A percentile compares a stretch with the other conserved stretches of the same genome.
Evolutionary conservation across 805 yeast genomes (phyloP).

Genomic region (Kodamaea neixiangensis): DNA sequence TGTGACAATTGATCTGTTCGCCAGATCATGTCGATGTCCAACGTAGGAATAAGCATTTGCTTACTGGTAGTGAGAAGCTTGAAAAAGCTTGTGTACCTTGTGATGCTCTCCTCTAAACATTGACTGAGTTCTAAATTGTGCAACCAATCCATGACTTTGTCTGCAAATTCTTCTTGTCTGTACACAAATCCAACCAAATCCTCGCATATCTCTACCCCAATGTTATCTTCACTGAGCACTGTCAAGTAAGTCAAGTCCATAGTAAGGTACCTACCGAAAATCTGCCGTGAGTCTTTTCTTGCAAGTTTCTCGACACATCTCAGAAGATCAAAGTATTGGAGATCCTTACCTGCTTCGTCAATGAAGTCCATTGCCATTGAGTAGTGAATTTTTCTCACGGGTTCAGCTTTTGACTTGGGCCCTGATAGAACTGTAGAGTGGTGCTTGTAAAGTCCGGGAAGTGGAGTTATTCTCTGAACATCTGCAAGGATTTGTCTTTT

Average conservation of each 20-base stretch:
- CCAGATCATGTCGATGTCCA: slow-evolving; percentile 32
- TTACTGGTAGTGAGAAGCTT: slow-evolving; percentile 8
- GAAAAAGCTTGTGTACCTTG: slow-evolving; percentile 21
- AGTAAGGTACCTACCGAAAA: slow-evolving; percentile 11
- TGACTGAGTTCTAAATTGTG: slow-evolving; percentile 1
- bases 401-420: not conserved
- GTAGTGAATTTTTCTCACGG: not conserved
- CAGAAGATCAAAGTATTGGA: not conserved
- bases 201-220: slow-evolving; percentile 12
- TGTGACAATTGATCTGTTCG: slow-evolving; percentile 27
- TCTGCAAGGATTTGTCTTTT: slow-evolving; percentile 3
- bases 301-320: not conserved
- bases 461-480: not conserved
- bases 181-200: slow-evolving; percentile 27
- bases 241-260: slow-evolving; percentile 15
- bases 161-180: slow-evolving; percentile 24
- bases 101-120: slow-evolving; percentile 15
- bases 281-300: not conserved
- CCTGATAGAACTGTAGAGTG: not conserved
- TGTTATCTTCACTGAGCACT: not conserved
- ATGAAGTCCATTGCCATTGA: not conserved
- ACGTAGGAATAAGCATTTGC: slow-evolving; percentile 23
- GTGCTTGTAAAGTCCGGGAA: not conserved
- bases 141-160: slow-evolving; percentile 22
- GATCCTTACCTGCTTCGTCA: not conserved